Percentiles rank a stretch among this genome's conserved stretches.
Conservation (phyloP, 2,329 filamentous ascomycete species). For the Plenodomus tracheiphilus region DNA sequence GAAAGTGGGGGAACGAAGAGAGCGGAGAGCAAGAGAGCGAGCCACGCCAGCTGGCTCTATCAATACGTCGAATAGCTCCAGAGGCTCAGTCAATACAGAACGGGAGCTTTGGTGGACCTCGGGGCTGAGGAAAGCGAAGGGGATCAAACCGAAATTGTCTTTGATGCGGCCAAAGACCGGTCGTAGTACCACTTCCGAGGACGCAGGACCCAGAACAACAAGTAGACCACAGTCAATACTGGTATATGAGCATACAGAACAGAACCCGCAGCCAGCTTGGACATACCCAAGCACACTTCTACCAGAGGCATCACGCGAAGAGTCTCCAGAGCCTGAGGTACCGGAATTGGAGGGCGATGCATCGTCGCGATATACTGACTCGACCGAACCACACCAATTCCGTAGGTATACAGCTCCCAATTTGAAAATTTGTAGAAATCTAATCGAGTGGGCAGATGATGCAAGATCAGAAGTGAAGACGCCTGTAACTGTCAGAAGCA, state of each 20-base stretch:
- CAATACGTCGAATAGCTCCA: conserved; percentile 30
- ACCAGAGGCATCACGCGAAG: conserved; percentile 34
- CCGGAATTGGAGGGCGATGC: conserved; percentile 37
- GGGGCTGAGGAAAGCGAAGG: conserved; percentile 38
- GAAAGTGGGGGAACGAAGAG: conserved; percentile 43
- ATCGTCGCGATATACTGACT: conserved; percentile 35
- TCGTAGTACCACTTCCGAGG: conserved; percentile 13
- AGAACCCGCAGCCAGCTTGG: conserved; percentile 30
- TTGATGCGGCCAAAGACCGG: conserved; percentile 23
- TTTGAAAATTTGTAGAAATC: neutral
- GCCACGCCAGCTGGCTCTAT: conserved; percentile 28
- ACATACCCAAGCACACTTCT: conserved; percentile 36
- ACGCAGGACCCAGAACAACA: neutral
- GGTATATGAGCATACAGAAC: neutral
- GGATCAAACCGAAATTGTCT: conserved; percentile 18
- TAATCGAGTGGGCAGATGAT: conserved; percentile 28
- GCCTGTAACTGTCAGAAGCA: conserved; percentile 21
- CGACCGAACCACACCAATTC: conserved; percentile 31
- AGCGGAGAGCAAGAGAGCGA: conserved; percentile 38
- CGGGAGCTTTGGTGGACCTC: conserved; percentile 39
- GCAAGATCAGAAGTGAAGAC: conserved; percentile 28
- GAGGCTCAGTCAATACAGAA: conserved; percentile 29
- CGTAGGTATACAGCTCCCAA: conserved; percentile 17
- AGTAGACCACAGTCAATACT: neutral
- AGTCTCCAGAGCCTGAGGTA: conserved; percentile 29